These are phyloP conservation scores for Euphorbia peplus DNA, from an alignment of 345 rosid species.

Conservation along the genomic window DNA sequence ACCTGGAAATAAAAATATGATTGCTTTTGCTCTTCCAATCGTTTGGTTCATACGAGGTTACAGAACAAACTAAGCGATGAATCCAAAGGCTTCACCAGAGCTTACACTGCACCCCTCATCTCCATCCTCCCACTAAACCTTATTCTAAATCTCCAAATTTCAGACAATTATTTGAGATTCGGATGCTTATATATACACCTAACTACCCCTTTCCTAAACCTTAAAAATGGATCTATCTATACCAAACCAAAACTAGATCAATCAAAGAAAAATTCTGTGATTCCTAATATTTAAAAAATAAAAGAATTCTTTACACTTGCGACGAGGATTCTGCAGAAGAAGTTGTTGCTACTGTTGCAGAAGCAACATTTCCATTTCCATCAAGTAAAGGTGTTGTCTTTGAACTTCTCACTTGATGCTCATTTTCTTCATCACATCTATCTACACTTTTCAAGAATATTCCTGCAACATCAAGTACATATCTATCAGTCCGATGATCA, in stretches of 20 bases:
- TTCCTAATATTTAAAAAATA: not conserved
- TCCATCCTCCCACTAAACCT: not conserved
- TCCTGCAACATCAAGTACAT: slow-evolving; percentile 41
- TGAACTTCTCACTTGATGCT: slow-evolving; percentile 30
- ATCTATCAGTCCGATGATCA: not conserved
- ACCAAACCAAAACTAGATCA: not conserved
- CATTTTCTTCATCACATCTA: slow-evolving; percentile 59
- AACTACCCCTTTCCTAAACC: not conserved
- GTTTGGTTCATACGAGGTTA: not conserved
- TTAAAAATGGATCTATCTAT: not conserved
- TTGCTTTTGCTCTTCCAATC: not conserved
- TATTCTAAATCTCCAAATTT: not conserved
- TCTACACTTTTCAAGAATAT: slow-evolving; percentile 65
- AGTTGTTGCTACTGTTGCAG: slow-evolving; percentile 12
- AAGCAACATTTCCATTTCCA: slow-evolving; percentile 28
- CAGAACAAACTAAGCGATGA: no score
- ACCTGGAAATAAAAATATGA: not conserved
- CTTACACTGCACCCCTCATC: not conserved
- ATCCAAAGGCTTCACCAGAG: not conserved
- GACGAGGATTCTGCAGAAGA: slow-evolving; percentile 13
- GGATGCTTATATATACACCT: not conserved
- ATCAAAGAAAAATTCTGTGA: not conserved
- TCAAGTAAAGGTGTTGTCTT: slow-evolving; percentile 54
- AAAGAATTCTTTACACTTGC: not conserved
- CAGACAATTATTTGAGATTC: not conserved